phyloP scores from a whole-genome alignment of 2,329 filamentous ascomycete species.

The Aurifilum marmelostoma region DNA sequence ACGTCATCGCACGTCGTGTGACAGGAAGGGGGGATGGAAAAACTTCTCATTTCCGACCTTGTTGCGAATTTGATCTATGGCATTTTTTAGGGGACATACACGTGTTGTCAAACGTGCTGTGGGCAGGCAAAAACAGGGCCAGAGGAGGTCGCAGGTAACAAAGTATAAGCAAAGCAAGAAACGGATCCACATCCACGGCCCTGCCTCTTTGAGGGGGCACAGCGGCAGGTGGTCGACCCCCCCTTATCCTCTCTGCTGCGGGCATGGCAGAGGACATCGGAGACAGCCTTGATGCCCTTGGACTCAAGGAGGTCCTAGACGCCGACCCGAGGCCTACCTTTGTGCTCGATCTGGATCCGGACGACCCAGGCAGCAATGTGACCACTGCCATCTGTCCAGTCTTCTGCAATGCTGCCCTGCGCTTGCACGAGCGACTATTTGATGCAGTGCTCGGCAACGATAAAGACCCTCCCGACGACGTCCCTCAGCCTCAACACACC shows the following conservation, averaged over 20 bases:
- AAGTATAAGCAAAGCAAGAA: background rate
- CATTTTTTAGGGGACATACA: background rate
- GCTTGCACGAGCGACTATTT: conserved; percentile 39
- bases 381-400: conserved; percentile 37
- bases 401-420: conserved; percentile 42
- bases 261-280: conserved; percentile 19
- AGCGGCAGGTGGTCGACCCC: background rate
- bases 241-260: background rate
- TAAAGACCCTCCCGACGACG: background rate
- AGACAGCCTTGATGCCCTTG: conserved; percentile 33
- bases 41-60: background rate
- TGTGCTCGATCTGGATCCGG: conserved; percentile 44
- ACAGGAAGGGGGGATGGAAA: background rate
- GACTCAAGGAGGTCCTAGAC: conserved; percentile 39
- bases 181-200: conserved; percentile 4
- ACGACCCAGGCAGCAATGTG: conserved; percentile 32
- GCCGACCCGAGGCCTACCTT: conserved; percentile 44
- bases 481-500: background rate
- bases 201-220: conserved; percentile 21
- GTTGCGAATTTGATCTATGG: background rate
- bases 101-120: background rate
- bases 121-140: background rate
- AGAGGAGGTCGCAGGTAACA: conserved; percentile 1
- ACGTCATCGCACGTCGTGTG: conserved; percentile 1
- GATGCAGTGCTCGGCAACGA: conserved; percentile 35